phyloP scores from a whole-genome alignment of 2,329 filamentous ascomycete genomes.

The Onygenales sp. region DNA sequence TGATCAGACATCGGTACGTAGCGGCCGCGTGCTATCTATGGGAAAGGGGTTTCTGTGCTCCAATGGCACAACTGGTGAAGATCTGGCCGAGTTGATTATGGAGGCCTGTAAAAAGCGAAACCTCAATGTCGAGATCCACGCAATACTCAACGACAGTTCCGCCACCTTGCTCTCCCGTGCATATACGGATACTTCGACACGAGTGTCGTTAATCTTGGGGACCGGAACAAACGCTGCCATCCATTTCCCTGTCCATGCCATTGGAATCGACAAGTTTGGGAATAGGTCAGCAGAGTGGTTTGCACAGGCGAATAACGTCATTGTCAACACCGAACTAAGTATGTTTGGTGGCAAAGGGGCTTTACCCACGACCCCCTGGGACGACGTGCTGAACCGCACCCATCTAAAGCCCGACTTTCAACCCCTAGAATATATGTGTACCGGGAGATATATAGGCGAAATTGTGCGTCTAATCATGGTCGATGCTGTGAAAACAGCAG shows the following conservation, averaged over 20 bases:
- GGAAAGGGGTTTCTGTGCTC: constrained; percentile 56
- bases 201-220: constrained; percentile 55
- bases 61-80: constrained; percentile 48
- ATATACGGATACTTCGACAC: constrained; percentile 50
- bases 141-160: constrained; percentile 56
- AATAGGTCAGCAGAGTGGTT: constrained; percentile 46
- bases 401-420: constrained; percentile 54
- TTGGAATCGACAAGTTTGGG: constrained; percentile 49
- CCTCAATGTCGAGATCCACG: constrained; percentile 50
- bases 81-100: constrained; percentile 51
- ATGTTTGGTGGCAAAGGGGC: constrained; percentile 53
- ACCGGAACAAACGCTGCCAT: constrained; percentile 58
- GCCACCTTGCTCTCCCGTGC: constrained; percentile 53
- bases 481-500: constrained; percentile 47
- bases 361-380: constrained; percentile 52
- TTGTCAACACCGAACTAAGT: constrained; percentile 57
- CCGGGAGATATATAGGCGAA: constrained; percentile 55
- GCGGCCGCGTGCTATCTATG: constrained; percentile 51
- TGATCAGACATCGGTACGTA: constrained; percentile 52
- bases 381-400: constrained; percentile 48
- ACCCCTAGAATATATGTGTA: constrained; percentile 55
- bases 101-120: constrained; percentile 45
- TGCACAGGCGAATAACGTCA: constrained; percentile 48
- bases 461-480: constrained; percentile 52
- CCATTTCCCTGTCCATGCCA: constrained; percentile 46